Base-by-base conservation (phyloP, 371 early-diverging fungal genomes). In the Cladochytrium tenue region DNA sequence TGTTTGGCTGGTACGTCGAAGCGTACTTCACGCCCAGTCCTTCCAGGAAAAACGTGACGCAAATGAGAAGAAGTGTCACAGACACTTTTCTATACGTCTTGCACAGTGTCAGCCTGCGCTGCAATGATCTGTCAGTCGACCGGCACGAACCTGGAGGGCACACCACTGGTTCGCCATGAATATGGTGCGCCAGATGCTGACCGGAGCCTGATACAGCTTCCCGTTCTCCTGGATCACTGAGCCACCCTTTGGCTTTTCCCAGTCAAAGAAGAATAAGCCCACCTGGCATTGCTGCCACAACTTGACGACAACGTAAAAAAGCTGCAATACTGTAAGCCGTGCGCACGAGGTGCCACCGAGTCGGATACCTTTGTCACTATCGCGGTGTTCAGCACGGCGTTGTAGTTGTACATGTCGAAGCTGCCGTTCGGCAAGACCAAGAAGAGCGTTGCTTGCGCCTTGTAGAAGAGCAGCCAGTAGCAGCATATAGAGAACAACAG, bases 101-200 rank as follows among this genome's bases (percentile, higher is more conserved):
- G 7, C 67, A 76, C 3, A 66, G 71, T 70, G 75, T 3, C 20
- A 30, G 43, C 43, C n/a, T n/a, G n/a, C n/a, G n/a, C n/a, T n/a
- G n/a, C n/a, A n/a, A n/a, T n/a, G n/a, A n/a, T n/a, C n/a, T n/a
- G n/a, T n/a, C n/a, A n/a, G n/a, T n/a, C n/a, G n/a, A n/a, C n/a
- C n/a, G n/a, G n/a, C 30, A 52, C 36, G 20, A 15, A 71, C 69
- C 70, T 83, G 84, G 31, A 84, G 58, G 20, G 68, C 52, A 30
- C 73, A 60, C 81, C 81, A 81, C 55, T 77, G 72, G 56, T 84
- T 81, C 3, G 75, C 76, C 74, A 80, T 69, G 58, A 84, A 80
- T 27, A 84, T 78, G 7, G 68, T 69, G n/a, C 84, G 55, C 84
- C 84, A 84, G 10, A 79, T 72, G 60, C 80, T 79, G 31, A 83